Percentiles rank a stretch among this genome's conserved stretches.
phyloP scores from a whole-genome alignment of 1,284 basidiomycete genomes.

The Malassezia yamatoensis region DNA sequence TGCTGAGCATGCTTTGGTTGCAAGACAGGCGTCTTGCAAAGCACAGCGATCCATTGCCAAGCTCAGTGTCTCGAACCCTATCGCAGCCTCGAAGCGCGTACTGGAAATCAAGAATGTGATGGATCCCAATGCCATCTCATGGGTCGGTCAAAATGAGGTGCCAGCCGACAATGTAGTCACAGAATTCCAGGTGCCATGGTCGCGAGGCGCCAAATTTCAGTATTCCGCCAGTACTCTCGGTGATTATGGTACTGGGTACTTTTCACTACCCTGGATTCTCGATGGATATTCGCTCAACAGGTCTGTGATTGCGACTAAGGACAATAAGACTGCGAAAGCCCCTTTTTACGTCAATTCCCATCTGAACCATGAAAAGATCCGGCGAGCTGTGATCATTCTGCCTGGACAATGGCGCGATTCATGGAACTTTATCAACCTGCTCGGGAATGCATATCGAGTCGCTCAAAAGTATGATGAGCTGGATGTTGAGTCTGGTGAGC shows the following conservation, averaged over 20 bases:
- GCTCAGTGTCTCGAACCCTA: constrained; percentile 19
- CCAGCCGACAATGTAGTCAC: constrained; percentile 5
- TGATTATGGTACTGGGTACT: constrained; percentile 50
- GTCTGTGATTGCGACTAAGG: constrained; percentile 14
- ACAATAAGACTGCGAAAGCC: background rate
- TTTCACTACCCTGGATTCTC: constrained; percentile 22
- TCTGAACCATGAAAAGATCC: constrained; percentile 26
- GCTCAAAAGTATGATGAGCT: constrained; percentile 12
- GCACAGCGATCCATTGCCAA: background rate
- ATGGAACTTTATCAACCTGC: constrained; percentile 37
- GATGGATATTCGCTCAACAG: constrained; percentile 32
- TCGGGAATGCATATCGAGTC: constrained; percentile 25
- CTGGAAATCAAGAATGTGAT: constrained; percentile 23
- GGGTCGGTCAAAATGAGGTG: constrained; percentile 19
- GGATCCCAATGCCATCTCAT: constrained; percentile 13
- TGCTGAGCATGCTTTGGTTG: too few relatives aligned
- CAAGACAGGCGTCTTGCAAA: background rate
- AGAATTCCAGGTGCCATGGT: constrained; percentile 30
- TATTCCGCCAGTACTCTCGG: constrained; percentile 25
- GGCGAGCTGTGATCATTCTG: constrained; percentile 37
- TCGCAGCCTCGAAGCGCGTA: constrained; percentile 31
- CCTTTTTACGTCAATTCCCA: constrained; percentile 31
- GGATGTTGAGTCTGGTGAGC: constrained; percentile 20
- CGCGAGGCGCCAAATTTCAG: constrained; percentile 20
- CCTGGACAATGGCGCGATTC: constrained; percentile 38